These are phyloP conservation scores for Botrytis porri DNA, from an alignment of 2,329 filamentous ascomycete genomes.

Conservation along the genomic window DNA sequence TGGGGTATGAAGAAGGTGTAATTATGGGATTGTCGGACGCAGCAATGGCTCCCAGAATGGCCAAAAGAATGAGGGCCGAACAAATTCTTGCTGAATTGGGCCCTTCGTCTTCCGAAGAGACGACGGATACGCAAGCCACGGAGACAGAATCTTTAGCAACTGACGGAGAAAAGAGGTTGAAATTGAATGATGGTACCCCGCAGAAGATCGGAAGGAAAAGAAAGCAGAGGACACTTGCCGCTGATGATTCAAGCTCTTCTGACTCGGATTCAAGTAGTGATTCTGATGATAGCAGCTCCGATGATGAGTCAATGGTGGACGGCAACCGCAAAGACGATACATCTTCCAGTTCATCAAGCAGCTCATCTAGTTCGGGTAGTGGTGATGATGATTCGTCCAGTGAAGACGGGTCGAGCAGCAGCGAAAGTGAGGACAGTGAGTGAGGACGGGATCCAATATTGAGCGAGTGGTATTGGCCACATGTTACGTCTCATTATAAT, in stretches of 20 bases:
- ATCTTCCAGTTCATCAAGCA: constrained; percentile 28
- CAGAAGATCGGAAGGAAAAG: constrained; percentile 47
- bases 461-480: neutral
- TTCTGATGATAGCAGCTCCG: constrained; percentile 28
- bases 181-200: constrained; percentile 46
- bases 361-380: constrained; percentile 26
- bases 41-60: constrained; percentile 52
- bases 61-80: constrained; percentile 63
- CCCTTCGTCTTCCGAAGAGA: constrained; percentile 26
- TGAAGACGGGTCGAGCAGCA: constrained; percentile 15
- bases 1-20: constrained; percentile 38
- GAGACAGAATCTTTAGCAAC: constrained; percentile 23
- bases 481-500: neutral
- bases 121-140: constrained; percentile 19
- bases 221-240: constrained; percentile 43
- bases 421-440: constrained; percentile 15
- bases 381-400: constrained; percentile 16
- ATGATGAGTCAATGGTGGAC: constrained; percentile 25
- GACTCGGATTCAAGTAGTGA: constrained; percentile 23
- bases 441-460: constrained; percentile 1
- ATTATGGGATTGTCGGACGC: constrained; percentile 44
- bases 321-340: constrained; percentile 19
- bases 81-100: constrained; percentile 54
- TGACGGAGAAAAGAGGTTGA: constrained; percentile 42
- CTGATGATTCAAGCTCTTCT: constrained; percentile 31